Conservation (phyloP, 306 rosid genomes). For the Oxytropis ochrocephala region DNA sequence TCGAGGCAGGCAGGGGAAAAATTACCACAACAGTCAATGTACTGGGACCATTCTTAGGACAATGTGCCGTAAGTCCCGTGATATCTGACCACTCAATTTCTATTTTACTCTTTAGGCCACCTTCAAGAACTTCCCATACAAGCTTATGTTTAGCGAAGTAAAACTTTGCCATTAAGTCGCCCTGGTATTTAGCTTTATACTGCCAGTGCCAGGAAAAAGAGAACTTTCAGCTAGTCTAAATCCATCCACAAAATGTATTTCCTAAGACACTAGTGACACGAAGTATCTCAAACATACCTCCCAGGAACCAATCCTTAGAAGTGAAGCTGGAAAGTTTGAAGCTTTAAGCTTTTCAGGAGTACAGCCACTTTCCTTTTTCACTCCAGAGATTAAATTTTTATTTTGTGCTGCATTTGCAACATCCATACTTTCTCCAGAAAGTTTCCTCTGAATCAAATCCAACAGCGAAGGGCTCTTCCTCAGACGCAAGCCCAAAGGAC, state of each 20-base stretch:
- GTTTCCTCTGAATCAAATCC: constrained; percentile 82
- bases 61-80: constrained; percentile 56
- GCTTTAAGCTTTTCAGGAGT: constrained; percentile 63
- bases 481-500: constrained; percentile 79
- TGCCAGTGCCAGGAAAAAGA: constrained; percentile 21
- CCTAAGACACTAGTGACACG: not conserved
- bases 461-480: constrained; percentile 78
- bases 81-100: constrained; percentile 90
- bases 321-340: constrained; percentile 74
- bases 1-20: not conserved
- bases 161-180: constrained; percentile 85
- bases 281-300: constrained; percentile 50
- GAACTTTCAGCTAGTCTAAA: not conserved
- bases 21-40: constrained; percentile 69
- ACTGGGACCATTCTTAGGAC: constrained; percentile 70
- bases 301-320: constrained; percentile 70
- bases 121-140: constrained; percentile 95
- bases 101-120: constrained; percentile 80
- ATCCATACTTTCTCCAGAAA: constrained; percentile 41
- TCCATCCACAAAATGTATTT: not conserved
- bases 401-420: not conserved
- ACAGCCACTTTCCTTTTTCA: constrained; percentile 33
- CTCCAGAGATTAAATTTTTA: constrained; percentile 27
- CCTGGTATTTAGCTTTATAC: constrained; percentile 80
- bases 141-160: constrained; percentile 91